phyloP scores from a whole-genome alignment of 176 grass and related monocot species.

The Alopecurus myosuroides region DNA sequence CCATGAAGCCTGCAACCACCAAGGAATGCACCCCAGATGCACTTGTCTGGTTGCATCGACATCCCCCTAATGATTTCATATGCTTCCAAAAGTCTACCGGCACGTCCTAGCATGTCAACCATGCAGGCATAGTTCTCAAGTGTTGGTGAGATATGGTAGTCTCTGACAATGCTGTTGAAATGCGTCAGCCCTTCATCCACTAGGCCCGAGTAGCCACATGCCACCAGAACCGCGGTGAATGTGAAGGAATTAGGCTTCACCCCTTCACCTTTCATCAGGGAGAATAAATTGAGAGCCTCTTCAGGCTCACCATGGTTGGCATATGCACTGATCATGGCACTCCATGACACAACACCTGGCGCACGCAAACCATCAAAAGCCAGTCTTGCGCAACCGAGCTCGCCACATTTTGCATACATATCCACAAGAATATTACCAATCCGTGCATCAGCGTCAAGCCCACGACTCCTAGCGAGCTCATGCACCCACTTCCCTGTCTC shows the following conservation, averaged over 20 bases:
- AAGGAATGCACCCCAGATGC: constrained; percentile 70
- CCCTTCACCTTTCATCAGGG: constrained; percentile 40
- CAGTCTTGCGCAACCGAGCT: constrained; percentile 38
- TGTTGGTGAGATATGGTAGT: constrained; percentile 36
- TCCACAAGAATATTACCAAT: constrained; percentile 60
- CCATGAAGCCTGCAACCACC: constrained; percentile 56
- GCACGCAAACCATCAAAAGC: constrained; percentile 47
- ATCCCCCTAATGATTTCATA: constrained; percentile 64
- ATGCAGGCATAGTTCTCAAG: constrained; percentile 79
- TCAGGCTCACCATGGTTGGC: constrained; percentile 59
- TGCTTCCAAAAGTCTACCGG: constrained; percentile 55
- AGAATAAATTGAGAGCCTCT: constrained; percentile 63
- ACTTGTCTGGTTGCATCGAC: constrained; percentile 46
- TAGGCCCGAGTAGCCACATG: constrained; percentile 63
- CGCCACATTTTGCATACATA: constrained; percentile 76
- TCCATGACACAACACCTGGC: constrained; percentile 59
- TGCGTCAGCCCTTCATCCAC: constrained; percentile 59
- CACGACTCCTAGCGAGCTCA: constrained; percentile 42
- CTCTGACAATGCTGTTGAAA: constrained; percentile 59
- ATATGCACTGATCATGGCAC: constrained; percentile 67
- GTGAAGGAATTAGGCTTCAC: constrained; percentile 73
- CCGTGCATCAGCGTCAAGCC: constrained; percentile 50
- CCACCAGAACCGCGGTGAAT: constrained; percentile 59
- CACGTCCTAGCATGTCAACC: constrained; percentile 69
- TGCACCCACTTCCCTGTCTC: constrained; percentile 79